phyloP scores from a whole-genome alignment of 139 green algal genomes.

The Picochlorum sp. region DNA sequence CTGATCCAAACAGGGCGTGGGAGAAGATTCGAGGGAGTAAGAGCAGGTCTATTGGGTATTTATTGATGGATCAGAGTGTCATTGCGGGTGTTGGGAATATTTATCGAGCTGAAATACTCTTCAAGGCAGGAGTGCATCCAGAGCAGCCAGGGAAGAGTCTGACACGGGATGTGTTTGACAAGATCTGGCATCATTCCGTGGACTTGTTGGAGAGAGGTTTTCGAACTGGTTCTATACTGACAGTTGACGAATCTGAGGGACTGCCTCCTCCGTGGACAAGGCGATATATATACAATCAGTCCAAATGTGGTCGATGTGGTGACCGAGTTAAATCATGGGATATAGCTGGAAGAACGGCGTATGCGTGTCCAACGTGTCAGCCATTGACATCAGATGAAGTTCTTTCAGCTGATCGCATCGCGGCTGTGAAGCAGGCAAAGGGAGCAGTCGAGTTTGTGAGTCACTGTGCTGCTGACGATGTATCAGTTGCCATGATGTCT shows the following conservation, averaged over 20 bases:
- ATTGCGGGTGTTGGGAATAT: slow-evolving; percentile 84
- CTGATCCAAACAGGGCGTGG: slow-evolving; percentile 33
- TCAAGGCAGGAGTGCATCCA: slow-evolving; percentile 62
- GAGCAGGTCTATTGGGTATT: slow-evolving; percentile 56
- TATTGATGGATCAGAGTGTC: slow-evolving; percentile 76
- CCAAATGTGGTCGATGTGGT: slow-evolving; percentile 56
- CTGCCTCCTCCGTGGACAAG: slow-evolving; percentile 66
- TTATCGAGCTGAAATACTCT: slow-evolving; percentile 69
- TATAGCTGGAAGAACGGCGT: slow-evolving; percentile 64
- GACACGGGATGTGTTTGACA: slow-evolving; percentile 43
- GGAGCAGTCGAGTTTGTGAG: slow-evolving; percentile 42
- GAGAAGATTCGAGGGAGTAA: slow-evolving; percentile 29
- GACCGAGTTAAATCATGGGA: slow-evolving; percentile 52
- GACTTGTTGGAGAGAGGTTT: slow-evolving; percentile 66
- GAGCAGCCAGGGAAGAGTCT: slow-evolving; percentile 55
- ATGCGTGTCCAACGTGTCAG: slow-evolving; percentile 69
- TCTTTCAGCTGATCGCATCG: slow-evolving; percentile 9
- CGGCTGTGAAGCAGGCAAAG: slow-evolving; percentile 26
- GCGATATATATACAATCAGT: slow-evolving; percentile 72
- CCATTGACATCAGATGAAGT: slow-evolving; percentile 12
- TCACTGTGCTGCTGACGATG: slow-evolving; percentile 64
- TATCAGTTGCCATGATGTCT: neutral
- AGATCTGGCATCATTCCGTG: slow-evolving; percentile 53
- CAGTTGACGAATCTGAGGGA: slow-evolving; percentile 73
- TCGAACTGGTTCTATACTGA: slow-evolving; percentile 67